phyloP scores from a whole-genome alignment of 1,284 basidiomycete genomes.

The Ceratobasidium sp. region DNA sequence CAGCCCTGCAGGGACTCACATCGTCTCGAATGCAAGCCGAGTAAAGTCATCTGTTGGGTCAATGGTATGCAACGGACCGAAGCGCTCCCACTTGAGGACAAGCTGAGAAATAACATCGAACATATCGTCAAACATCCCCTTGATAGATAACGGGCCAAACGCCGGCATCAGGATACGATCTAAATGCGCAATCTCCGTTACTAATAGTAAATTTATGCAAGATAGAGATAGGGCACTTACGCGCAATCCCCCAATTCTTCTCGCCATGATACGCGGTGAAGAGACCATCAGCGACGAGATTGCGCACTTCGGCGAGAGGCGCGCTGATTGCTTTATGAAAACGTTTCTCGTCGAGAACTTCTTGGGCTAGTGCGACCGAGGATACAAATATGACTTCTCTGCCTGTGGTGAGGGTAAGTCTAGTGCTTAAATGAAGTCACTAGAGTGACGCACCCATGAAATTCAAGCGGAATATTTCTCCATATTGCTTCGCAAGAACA shows the following conservation, averaged over 20 bases:
- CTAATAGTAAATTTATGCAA: conserved; percentile 37
- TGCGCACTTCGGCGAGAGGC: conserved; percentile 60
- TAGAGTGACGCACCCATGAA: conserved; percentile 27
- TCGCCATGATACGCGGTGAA: conserved; percentile 64
- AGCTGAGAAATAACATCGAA: conserved; percentile 66
- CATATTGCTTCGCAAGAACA: conserved; percentile 48
- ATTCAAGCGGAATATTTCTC: conserved; percentile 48
- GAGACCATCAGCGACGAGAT: conserved; percentile 62
- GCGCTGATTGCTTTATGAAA: conserved; percentile 62
- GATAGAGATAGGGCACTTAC: conserved; percentile 47
- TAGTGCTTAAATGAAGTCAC: neutral
- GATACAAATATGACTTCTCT: conserved; percentile 57
- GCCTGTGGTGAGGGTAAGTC: too few species aligned
- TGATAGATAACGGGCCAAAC: conserved; percentile 64
- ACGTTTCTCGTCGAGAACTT: conserved; percentile 63
- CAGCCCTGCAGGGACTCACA: conserved; percentile 57
- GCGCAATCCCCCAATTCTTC: conserved; percentile 66
- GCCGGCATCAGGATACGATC: conserved; percentile 69
- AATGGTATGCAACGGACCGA: conserved; percentile 60
- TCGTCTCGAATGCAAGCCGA: conserved; percentile 65
- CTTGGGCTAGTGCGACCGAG: conserved; percentile 61
- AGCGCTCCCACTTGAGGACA: conserved; percentile 64
- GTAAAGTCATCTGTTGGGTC: conserved; percentile 66
- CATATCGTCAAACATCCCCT: conserved; percentile 67
- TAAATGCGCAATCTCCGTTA: conserved; percentile 49